These are phyloP conservation scores for Boletus tomentosulus DNA, from an alignment of 768 basidiomycete genomes.

Conservation along the genomic window DNA sequence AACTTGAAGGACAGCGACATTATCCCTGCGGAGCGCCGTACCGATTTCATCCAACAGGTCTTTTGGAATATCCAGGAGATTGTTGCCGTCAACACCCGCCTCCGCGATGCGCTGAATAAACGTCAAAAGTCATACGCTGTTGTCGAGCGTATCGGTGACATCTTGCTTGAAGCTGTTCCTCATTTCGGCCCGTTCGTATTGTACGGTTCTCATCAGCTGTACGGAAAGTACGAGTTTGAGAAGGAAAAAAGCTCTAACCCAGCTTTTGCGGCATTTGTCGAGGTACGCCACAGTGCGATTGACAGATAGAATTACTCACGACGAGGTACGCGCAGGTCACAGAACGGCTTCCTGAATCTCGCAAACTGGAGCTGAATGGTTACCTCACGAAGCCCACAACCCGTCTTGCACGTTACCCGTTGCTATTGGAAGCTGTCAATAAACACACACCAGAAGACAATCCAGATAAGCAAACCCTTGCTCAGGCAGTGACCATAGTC, in stretches of 20 bases:
- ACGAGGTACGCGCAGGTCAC: conserved; percentile 52
- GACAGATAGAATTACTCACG: background rate
- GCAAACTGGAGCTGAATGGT: conserved; percentile 95
- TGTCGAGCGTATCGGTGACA: conserved; percentile 88
- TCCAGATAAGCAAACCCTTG: conserved; percentile 74
- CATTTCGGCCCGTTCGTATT: conserved; percentile 90
- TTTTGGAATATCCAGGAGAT: conserved; percentile 99
- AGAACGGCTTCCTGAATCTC: conserved; percentile 90
- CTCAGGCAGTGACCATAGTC: conserved; percentile 72
- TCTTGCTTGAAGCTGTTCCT: conserved; percentile 81
- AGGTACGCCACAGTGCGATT: conserved; percentile 46
- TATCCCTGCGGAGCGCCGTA: conserved; percentile 70
- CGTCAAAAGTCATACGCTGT: conserved; percentile 94
- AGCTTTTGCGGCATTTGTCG: conserved; percentile 92
- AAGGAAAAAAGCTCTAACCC: conserved; percentile 94
- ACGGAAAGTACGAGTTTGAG: conserved; percentile 99
- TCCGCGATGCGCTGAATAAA: conserved; percentile 93
- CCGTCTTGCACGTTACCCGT: conserved; percentile 92
- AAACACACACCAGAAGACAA: conserved; percentile 92
- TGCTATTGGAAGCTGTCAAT: conserved; percentile 85
- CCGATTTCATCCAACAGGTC: conserved; percentile 87
- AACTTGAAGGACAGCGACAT: conserved; percentile 73
- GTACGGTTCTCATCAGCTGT: conserved; percentile 95
- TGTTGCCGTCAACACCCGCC: conserved; percentile 80
- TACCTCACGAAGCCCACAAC: conserved; percentile 99